Evolutionary conservation across 2,329 filamentous ascomycete species (phyloP), one percentile per base, ranked within the genome.

Genomic region (Calonectria pseudoreteaudii): DNA sequence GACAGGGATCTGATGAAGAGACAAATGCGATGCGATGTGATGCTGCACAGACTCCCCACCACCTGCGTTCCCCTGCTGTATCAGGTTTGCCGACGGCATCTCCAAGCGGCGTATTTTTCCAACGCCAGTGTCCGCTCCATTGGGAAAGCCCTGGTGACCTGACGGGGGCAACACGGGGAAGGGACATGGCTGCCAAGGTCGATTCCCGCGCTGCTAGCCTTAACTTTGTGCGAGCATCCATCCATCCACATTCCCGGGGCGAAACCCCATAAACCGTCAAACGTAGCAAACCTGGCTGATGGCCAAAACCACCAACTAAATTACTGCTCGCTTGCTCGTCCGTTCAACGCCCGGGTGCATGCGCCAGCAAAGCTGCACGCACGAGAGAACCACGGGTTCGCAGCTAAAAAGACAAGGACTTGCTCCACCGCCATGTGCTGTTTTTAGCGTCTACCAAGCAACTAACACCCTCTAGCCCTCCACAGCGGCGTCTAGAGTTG

Each of bases 81-180:
- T 73, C 38, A 18, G 64, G 70, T 36, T 67, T 73, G 66, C 70
- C 70, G 73, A 30, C 70, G 73, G 73, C 73, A 73, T 70, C 58
- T 75, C 60, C 50, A 75, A 75, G 73, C 73, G 73, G 64, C 5
- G 10, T 36, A 62, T 38, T 26, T 31, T 68, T 30, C 44, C 36
- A n/a, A 31, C 41, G 34, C 41, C n/a, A 41, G 56, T 11, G 50
- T 53, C 50, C 31, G 20, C 13, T 38, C 36, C 14, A 38, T 20
- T 23, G 28, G 41, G 41, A n/a, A 18, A 31, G 56, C 34, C 56
- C 56, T 62, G 36, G 36, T 62, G 34, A 62, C 56, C 28, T 18
- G 56, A 23, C 6, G 44, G 44, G n/a, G 16, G n/a, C n/a, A 26
- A 23, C 52, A 56, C 18, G 52, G 52, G 52, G 52, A 18, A 18